Base-by-base conservation (phyloP, 1,139 yeast species). In the Magnusiomyces clavatus region DNA sequence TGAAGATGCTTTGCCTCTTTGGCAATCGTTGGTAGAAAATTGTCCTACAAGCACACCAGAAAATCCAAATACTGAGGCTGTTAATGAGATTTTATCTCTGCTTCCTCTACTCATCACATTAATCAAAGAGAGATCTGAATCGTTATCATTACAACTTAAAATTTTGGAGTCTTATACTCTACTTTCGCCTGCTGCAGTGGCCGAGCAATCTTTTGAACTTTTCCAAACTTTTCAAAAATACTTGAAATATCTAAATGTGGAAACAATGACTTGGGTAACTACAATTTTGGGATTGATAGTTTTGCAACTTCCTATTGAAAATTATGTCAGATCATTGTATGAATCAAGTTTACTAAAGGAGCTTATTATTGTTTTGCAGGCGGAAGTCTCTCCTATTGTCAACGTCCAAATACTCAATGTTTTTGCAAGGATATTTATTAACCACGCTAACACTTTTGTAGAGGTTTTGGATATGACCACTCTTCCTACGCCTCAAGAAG, bases 1-100 rank as follows among this genome's bases (percentile, higher is more conserved):
- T 34, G 97, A 92, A 62, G 98, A 92, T 67, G 97, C 95, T 0
- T 81, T 81, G 61, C 95, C 87, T 50, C 71, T 92, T 50, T 90
- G 97, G 97, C 72, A 78, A 41, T 76, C 84, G 0, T 64, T 88
- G 3, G 67, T 90, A 49, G 86, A 82, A 55, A 82, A 83, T 49
- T 68, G 72, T 1, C 57, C 57, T 1, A 51, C 58, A 1, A 24
- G 31, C 31, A 24, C 31, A 5, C 31, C 31, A 24, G 31, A 24
- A 24, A 24, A 24, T 24, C 31, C 31, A 24, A 24, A 24, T 8
- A 24, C 6, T 8, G 57, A 56, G 2, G 56, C 59, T 12, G 64
- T 69, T 16, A 68, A 77, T 6, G 67, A 72, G 16, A 69, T 71
- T 38, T 70, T 87, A 35, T 61, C 71, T 24, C 60, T 74, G 34